Base-by-base conservation (phyloP, 192 early-diverging fungal genomes). In the Geranomyces variabilis region DNA sequence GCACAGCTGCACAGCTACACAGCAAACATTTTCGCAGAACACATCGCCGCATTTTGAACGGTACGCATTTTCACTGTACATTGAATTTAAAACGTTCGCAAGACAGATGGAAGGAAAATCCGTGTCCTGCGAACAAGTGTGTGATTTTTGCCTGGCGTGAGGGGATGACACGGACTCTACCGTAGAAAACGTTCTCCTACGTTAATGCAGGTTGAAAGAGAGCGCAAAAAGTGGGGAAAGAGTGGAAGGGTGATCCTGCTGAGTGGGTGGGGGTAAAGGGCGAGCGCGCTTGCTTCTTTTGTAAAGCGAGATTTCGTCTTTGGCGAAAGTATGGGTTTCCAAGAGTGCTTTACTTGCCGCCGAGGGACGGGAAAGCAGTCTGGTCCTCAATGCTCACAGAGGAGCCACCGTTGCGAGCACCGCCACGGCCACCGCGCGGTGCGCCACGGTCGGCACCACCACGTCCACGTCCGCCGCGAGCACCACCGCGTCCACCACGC, bases 331-430 rank as follows among this genome's bases (percentile, higher is more conserved):
- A 41, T 7, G 10, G 10, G 36, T 10, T 41, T 41, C 10, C 10
- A 10, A 41, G 36, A 41, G 7, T 17, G 51, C 58, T 45, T 64
- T 64, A 64, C 34, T 64, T 64, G 3, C 29, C 29, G 5, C 29
- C 29, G 34, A 64, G 41, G 5, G 66, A 67, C 49, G 46, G 66
- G 51, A 55, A 67, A 15, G 66, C 66, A 21, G 15, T 67, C 66
- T 67, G 66, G 66, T 67, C 66, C 30, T 67, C 66, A 47, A 67
- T 67, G 66, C 66, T 48, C 12, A 55, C 66, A 13, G 71, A 74
- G 80, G 86, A 69, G 88, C 84, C 73, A 81, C 82, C 67, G 89
- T 86, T 86, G 74, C 86, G 80, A 75, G 76, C 79, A 77, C 92
- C 91, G 84, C 90, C 88, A 62, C 78, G 75, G 64, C 77, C 75